Evolutionary conservation across 352 stramenopile species (phyloP).

Genomic region (Phytophthora agathidicida): DNA sequence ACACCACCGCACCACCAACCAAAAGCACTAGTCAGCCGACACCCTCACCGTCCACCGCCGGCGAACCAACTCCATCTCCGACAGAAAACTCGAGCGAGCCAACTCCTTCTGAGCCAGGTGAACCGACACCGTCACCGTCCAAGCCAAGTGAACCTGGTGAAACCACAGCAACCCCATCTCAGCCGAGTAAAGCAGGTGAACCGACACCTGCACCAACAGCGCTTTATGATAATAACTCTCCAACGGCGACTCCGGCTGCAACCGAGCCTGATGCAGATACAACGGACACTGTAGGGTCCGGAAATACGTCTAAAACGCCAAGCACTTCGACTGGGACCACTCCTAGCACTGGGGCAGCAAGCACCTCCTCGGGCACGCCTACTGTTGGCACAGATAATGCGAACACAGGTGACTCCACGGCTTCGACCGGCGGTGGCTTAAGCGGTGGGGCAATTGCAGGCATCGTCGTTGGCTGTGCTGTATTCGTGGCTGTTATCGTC

Average conservation of each 20-base stretch:
- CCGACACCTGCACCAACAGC: slow-evolving; percentile 3
- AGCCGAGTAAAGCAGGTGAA: not conserved
- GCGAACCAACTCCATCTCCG: slow-evolving; percentile 2
- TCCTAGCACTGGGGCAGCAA: not conserved
- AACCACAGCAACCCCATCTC: not conserved
- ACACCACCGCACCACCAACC: not conserved
- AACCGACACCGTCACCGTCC: not conserved
- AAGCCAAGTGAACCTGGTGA: not conserved
- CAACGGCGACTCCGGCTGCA: not conserved
- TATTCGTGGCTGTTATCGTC: slow-evolving; percentile 26
- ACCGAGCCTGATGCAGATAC: not conserved
- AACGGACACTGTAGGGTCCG: not conserved
- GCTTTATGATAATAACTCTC: too few species aligned
- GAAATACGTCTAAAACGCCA: not conserved
- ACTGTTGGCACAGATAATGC: too few species aligned
- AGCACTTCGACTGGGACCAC: slow-evolving; percentile 4
- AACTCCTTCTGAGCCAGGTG: not conserved
- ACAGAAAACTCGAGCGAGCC: slow-evolving; percentile 2
- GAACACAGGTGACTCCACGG: too few species aligned
- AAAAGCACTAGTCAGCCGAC: slow-evolving; percentile 6
- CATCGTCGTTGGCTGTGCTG: slow-evolving; percentile 23
- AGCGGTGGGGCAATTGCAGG: slow-evolving; percentile 13
- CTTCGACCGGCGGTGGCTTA: not conserved
- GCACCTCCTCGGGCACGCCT: not conserved
- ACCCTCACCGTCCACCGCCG: not conserved